phyloP scores from a whole-genome alignment of 495 filamentous ascomycete genomes.

The Penicillium turbatum region DNA sequence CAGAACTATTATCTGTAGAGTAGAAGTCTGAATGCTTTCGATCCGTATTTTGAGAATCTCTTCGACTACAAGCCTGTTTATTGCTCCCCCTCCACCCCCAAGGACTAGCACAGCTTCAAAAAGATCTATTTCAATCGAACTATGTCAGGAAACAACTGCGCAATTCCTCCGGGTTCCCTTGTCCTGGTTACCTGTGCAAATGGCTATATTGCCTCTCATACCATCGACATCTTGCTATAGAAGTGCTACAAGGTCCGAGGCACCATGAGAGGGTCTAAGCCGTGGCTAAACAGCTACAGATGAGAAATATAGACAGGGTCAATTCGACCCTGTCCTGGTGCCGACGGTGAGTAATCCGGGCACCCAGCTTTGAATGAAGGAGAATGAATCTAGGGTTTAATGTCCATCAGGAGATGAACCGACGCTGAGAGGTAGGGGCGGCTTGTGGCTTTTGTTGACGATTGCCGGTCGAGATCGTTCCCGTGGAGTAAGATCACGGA shows the following conservation, averaged over 20 bases:
- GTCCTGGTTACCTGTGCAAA: neutral
- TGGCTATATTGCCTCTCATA: conserved; percentile 2
- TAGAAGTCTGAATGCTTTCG: too few relatives aligned
- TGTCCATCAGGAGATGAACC: too few relatives aligned
- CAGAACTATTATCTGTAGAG: too few relatives aligned
- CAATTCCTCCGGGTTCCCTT: neutral
- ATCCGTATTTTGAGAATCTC: too few relatives aligned
- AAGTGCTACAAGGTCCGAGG: neutral
- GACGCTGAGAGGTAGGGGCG: too few relatives aligned
- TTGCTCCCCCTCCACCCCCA: too few relatives aligned
- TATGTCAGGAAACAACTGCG: neutral
- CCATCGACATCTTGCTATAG: neutral
- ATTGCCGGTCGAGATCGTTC: too few relatives aligned
- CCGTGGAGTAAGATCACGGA: too few relatives aligned
- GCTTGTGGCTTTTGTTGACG: too few relatives aligned
- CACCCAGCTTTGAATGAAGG: neutral
- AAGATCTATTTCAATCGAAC: too few relatives aligned
- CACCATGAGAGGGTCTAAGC: neutral
- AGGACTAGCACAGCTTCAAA: too few relatives aligned
- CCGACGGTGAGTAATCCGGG: neutral
- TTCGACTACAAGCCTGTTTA: too few relatives aligned
- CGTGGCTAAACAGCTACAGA: neutral
- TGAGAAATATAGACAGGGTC: neutral
- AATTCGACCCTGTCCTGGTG: neutral
- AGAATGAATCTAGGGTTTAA: neutral